Evolutionary conservation across 1,139 yeast species (phyloP), one percentile per base, ranked within the genome.

Genomic region (Candida sanyaensis): DNA sequence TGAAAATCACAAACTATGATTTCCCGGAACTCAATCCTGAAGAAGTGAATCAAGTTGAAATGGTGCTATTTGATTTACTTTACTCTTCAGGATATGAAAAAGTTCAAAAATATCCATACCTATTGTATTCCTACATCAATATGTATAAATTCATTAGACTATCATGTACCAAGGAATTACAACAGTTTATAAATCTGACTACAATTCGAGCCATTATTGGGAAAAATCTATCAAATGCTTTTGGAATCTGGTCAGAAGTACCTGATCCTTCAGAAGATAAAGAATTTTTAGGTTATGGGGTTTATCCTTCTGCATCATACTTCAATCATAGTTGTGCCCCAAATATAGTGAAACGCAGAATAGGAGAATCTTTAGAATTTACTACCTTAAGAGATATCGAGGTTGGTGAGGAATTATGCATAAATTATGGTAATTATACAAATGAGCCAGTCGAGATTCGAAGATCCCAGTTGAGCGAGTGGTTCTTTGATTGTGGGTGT

Each of bases 301-400:
- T 86, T 1, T 83, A 75, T 51, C 88, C 91, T 0, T 75, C 79
- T 17, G 89, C 87, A 0, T 85, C 91, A 1, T 85, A 73, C 57
- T 86, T 86, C 71, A 86, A 86, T 57, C 91, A 86, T 60, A 81
- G 86, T 2, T 85, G 88, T 62, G 61, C 60, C 3, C 84, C 86
- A 11, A 81, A 78, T 50, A 57, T 83, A 26, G 55, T 60, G 38
- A 70, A 71, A 46, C 58, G 50, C 24, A 54, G 75, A 44, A 47
- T 49, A 4, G 54, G 56, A 0, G 58, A 64, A 44, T 45, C 53
- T 23, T 50, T 71, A 42, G 52, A 48, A 11, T 71, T 71, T 49
- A 56, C 52, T 2, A 59, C 76, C 1, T 42, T 59, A 11, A 51
- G 57, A 37, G 69, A 68, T 30, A 61, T 84, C 8, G 42, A 48